These are phyloP conservation scores for Curvularia sp. DNA, from an alignment of 2,329 filamentous ascomycete genomes.

Conservation along the genomic window DNA sequence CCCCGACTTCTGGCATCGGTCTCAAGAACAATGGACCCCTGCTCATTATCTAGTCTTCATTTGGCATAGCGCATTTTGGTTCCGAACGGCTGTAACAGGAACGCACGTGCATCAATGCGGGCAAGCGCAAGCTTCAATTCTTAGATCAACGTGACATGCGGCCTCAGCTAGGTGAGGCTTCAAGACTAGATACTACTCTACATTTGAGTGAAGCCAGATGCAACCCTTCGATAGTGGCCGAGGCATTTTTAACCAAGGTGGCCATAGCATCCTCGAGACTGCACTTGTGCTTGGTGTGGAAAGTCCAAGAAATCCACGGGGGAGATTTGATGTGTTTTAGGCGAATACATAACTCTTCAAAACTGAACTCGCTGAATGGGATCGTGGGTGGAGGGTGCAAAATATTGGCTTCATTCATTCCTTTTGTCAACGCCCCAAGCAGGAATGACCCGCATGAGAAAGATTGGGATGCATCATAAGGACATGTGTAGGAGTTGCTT, in stretches of 20 bases:
- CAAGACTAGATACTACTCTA: not conserved
- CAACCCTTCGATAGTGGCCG: not conserved
- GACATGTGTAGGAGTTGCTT: not conserved
- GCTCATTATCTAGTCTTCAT: constrained; percentile 12
- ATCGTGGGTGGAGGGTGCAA: not conserved
- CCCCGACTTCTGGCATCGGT: constrained; percentile 14
- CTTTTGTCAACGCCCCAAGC: constrained; percentile 1
- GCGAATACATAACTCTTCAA: not conserved
- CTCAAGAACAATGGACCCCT: constrained; percentile 21
- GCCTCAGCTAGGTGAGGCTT: too few relatives aligned
- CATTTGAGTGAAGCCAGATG: not conserved
- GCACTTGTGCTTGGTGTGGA: not conserved
- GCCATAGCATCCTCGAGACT: not conserved
- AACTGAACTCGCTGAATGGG: not conserved
- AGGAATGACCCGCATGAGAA: not conserved
- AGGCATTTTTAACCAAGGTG: not conserved
- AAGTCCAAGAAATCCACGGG: not conserved
- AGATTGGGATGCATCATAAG: not conserved
- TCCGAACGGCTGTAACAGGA: not conserved
- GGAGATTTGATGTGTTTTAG: not conserved
- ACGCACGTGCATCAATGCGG: not conserved
- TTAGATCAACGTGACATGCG: not conserved
- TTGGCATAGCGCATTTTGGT: not conserved
- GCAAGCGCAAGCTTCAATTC: not conserved
- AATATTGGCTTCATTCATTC: not conserved